Evolutionary conservation across 345 rosid species (phyloP).

Genomic region (Jatropha curcas): DNA sequence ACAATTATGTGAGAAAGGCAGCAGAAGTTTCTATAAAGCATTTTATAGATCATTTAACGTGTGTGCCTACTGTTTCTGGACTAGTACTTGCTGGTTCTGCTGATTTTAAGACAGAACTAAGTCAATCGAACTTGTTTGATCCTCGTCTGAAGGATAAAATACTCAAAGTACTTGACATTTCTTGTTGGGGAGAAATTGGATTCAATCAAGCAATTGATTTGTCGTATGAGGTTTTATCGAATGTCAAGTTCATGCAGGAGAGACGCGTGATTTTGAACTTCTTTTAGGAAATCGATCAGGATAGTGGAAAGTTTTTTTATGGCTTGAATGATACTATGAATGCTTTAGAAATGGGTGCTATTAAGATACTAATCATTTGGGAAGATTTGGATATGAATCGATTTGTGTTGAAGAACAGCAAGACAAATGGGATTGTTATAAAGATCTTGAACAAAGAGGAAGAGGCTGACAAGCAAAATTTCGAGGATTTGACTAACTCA

Average conservation of each 20-base stretch:
- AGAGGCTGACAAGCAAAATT: constrained; percentile 31
- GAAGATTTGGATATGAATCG: constrained; percentile 38
- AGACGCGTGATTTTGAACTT: constrained; percentile 35
- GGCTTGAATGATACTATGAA: constrained; percentile 36
- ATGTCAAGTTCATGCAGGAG: constrained; percentile 33
- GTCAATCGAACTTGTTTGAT: constrained; percentile 6
- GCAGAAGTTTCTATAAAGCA: constrained; percentile 9
- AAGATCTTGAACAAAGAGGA: constrained; percentile 38
- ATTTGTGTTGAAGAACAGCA: constrained; percentile 32
- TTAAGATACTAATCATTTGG: constrained; percentile 34
- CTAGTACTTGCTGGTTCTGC: constrained; percentile 13
- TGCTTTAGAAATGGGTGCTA: constrained; percentile 35
- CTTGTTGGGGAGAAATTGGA: constrained; percentile 20
- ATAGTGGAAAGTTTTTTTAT: constrained; percentile 34
- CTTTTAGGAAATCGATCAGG: constrained; percentile 40
- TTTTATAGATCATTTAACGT: constrained; percentile 1
- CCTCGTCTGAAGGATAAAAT: background rate
- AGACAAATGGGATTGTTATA: constrained; percentile 26
- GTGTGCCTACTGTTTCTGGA: background rate
- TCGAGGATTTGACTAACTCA: constrained; percentile 18
- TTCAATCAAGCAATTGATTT: constrained; percentile 39
- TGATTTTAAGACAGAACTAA: background rate
- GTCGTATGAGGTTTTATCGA: constrained; percentile 31
- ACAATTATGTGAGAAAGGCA: constrained; percentile 1
- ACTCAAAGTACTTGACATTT: background rate